phyloP scores from a whole-genome alignment of 2,329 filamentous ascomycete species.

The Neofusicoccum kwambonambiense region DNA sequence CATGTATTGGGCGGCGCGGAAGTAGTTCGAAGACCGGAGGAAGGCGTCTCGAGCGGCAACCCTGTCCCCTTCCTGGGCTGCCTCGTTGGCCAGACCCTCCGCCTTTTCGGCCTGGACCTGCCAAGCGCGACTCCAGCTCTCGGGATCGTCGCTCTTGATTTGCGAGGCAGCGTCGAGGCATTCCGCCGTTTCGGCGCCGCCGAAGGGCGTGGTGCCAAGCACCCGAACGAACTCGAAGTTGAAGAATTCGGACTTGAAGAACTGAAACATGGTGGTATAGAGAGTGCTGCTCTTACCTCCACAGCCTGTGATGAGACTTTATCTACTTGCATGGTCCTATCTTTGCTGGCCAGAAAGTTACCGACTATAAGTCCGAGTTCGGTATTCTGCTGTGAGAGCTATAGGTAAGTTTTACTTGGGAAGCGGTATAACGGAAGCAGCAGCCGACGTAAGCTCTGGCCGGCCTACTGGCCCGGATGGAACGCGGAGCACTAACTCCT shows the following conservation, averaged over 20 bases:
- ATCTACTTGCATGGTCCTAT: too few species aligned
- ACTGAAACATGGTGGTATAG: not conserved
- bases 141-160: constrained; percentile 41
- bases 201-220: constrained; percentile 13
- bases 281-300: not conserved
- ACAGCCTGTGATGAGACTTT: too few species aligned
- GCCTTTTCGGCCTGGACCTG: constrained; percentile 36
- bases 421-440: too few species aligned
- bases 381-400: too few species aligned
- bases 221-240: constrained; percentile 21
- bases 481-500: too few species aligned
- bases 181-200: constrained; percentile 16
- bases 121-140: constrained; percentile 43
- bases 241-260: constrained; percentile 14
- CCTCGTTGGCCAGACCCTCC: constrained; percentile 38
- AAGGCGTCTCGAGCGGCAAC: not conserved
- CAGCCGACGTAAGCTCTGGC: too few species aligned
- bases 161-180: constrained; percentile 20
- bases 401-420: too few species aligned
- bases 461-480: too few species aligned
- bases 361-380: too few species aligned
- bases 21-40: not conserved
- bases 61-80: constrained; percentile 39
- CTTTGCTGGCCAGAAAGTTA: too few species aligned
- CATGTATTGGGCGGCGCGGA: not conserved